Evolutionary conservation across 163 green algal species (phyloP).

Genomic region (Prototheca cutis): DNA sequence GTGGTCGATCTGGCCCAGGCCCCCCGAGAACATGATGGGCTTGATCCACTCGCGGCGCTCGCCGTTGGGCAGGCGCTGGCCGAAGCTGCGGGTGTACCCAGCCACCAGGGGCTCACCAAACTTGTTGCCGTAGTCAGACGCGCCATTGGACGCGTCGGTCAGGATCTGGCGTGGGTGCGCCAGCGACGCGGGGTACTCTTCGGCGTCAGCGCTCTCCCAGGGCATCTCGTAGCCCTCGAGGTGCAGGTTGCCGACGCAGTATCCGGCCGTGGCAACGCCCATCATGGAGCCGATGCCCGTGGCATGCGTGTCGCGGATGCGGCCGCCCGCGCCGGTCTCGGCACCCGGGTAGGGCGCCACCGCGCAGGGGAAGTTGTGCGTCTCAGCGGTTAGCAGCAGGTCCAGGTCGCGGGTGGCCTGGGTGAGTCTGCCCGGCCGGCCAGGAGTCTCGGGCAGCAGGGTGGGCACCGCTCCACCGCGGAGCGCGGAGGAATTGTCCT

Average conservation of each 20-base stretch:
- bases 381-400: slow-evolving; percentile 97
- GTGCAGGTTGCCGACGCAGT: slow-evolving; percentile 86
- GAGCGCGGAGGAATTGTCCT: slow-evolving; percentile 97
- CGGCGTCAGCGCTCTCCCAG: slow-evolving; percentile 52
- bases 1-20: slow-evolving; percentile 89
- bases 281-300: slow-evolving; percentile 95
- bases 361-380: slow-evolving; percentile 99
- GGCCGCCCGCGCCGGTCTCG: slow-evolving; percentile 88
- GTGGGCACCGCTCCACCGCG: slow-evolving; percentile 42
- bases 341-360: slow-evolving; percentile 93
- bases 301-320: slow-evolving; percentile 97
- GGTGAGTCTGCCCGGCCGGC: slow-evolving; percentile 54
- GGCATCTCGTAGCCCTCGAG: slow-evolving; percentile 50
- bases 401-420: slow-evolving; percentile 69
- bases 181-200: slow-evolving; percentile 77
- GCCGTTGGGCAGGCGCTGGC: slow-evolving; percentile 74
- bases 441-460: slow-evolving; percentile 59
- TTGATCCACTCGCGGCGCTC: slow-evolving; percentile 97
- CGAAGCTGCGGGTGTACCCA: slow-evolving; percentile 90
- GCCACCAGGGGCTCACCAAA: slow-evolving; percentile 97
- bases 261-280: slow-evolving; percentile 83
- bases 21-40: slow-evolving; percentile 98
- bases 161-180: slow-evolving; percentile 86
- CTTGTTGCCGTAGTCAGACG: slow-evolving; percentile 99
- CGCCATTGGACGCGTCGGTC: slow-evolving; percentile 94